Base-by-base conservation (phyloP, 805 yeast species). In the Sugiyamaella valdiviana region DNA sequence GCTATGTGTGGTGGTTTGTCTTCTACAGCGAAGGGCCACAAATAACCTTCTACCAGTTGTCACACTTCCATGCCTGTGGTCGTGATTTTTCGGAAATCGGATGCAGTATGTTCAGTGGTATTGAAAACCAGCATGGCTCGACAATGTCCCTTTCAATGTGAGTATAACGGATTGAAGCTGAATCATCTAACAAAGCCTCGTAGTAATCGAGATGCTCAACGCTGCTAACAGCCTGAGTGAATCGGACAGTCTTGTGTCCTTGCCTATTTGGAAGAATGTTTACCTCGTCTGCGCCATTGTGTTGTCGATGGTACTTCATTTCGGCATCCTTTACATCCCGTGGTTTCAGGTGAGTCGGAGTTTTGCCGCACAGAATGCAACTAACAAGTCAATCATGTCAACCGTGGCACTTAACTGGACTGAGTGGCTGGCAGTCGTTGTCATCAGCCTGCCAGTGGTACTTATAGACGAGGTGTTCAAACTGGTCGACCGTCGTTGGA, bases 191-290 rank as follows among this genome's bases (percentile, higher is more conserved):
- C 32, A 10, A 12, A 26, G 32, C 39, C 53, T 69, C 20, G 74
- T 70, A 26, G 58, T 69, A 22, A 67, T 69, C 48, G 74, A 70
- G 54, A 69, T 70, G 73, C 56, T 70, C 42, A 69, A 70, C 50
- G 72, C 74, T 3, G 57, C 67, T 64, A 68, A 70, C 50, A 67
- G 68, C 44, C 50, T 70, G 24, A 63, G 69, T 29, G 68, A 68
- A 45, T 62, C 71, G 5, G 73, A 70, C 51, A 63, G 68, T 45
- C 52, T 70, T 37, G 42, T 68, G 41, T 58, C 64, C 1, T 64
- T 69, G 59, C 73, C 72, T 41, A 48, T 67, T 3, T 68, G 73
- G 73, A 63, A 56, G 23, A 70, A 70, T 51, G 46, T 63, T 47
- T 67, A 69, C 44, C 54, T 70, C 37, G 66, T 70, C n/a, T 46